Evolutionary conservation across 1,284 basidiomycete species (phyloP).

Genomic region (Phlebopus sp.): DNA sequence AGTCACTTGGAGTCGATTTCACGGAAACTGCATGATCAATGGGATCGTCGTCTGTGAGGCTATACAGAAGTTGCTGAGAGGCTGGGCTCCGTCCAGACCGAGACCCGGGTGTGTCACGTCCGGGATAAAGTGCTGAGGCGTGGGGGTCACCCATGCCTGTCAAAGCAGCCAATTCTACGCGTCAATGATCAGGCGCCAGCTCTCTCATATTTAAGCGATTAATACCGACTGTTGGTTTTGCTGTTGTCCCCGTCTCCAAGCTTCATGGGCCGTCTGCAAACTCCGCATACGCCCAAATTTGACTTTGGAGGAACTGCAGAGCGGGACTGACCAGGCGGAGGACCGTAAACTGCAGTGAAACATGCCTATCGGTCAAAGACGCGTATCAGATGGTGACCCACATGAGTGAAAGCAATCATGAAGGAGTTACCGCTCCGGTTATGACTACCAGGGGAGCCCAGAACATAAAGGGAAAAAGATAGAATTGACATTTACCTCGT

Average conservation of each 20-base stretch:
- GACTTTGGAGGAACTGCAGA: slow-evolving; percentile 61
- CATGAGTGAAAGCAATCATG: slow-evolving; percentile 7
- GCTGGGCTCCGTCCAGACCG: slow-evolving; percentile 34
- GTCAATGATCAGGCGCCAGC: slow-evolving; percentile 6
- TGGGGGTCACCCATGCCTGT: slow-evolving; percentile 80
- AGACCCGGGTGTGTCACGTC: slow-evolving; percentile 55
- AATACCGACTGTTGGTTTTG: slow-evolving; percentile 81
- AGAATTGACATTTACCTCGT: slow-evolving; percentile 63
- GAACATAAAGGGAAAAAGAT: neutral
- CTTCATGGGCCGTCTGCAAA: slow-evolving; percentile 94
- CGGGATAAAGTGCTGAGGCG: slow-evolving; percentile 57
- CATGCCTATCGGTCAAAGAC: slow-evolving; percentile 65
- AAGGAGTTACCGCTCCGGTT: neutral
- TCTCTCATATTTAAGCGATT: slow-evolving; percentile 3
- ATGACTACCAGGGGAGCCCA: neutral
- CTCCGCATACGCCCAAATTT: slow-evolving; percentile 92
- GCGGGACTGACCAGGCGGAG: slow-evolving; percentile 61
- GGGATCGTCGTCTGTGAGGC: slow-evolving; percentile 79
- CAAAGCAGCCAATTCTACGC: slow-evolving; percentile 77
- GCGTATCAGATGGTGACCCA: neutral
- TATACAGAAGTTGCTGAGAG: slow-evolving; percentile 36
- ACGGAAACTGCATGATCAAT: slow-evolving; percentile 58
- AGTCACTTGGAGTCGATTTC: slow-evolving; percentile 44
- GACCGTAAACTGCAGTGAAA: slow-evolving; percentile 93
- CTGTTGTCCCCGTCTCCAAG: slow-evolving; percentile 78